Evolutionary conservation across 495 filamentous ascomycete genomes (phyloP).

Genomic region (Schizothecium vesticola): DNA sequence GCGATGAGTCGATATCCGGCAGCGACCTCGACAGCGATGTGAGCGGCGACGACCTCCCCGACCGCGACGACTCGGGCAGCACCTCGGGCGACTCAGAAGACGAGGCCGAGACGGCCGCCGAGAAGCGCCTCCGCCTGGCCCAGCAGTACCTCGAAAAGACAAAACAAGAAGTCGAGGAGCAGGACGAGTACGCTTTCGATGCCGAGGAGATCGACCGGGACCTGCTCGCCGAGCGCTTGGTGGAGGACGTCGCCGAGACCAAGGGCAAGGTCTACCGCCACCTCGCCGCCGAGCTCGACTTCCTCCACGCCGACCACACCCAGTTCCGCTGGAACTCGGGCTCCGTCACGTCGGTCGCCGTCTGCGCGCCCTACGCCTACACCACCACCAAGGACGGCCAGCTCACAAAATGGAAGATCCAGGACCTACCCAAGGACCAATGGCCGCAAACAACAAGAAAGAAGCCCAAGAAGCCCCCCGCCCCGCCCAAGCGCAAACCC

Average conservation of each 20-base stretch:
- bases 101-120: conserved; percentile 75
- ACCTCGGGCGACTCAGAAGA: conserved; percentile 52
- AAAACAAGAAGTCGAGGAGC: conserved; percentile 59
- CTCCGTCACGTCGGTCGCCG: conserved; percentile 72
- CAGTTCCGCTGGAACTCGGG: conserved; percentile 72
- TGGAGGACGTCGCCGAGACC: conserved; percentile 88
- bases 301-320: conserved; percentile 55
- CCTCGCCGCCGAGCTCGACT: conserved; percentile 64
- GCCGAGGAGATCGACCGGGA: conserved; percentile 89
- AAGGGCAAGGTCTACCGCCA: conserved; percentile 84
- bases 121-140: conserved; percentile 79
- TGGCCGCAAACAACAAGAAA: conserved; percentile 48
- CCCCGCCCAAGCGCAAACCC: conserved; percentile 63
- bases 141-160: conserved; percentile 92
- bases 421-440: conserved; percentile 50
- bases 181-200: conserved; percentile 66
- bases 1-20: conserved; percentile 77
- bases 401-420: conserved; percentile 83
- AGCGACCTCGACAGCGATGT: conserved; percentile 61
- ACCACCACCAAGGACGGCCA: conserved; percentile 80
- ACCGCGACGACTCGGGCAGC: conserved; percentile 39
- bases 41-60: conserved; percentile 28
- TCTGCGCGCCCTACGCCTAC: conserved; percentile 73
- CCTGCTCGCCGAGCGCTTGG: conserved; percentile 79
- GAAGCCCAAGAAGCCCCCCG: conserved; percentile 57